Evolutionary conservation across 495 filamentous ascomycete species (phyloP).

Genomic region (Hyaloscypha finlandica): DNA sequence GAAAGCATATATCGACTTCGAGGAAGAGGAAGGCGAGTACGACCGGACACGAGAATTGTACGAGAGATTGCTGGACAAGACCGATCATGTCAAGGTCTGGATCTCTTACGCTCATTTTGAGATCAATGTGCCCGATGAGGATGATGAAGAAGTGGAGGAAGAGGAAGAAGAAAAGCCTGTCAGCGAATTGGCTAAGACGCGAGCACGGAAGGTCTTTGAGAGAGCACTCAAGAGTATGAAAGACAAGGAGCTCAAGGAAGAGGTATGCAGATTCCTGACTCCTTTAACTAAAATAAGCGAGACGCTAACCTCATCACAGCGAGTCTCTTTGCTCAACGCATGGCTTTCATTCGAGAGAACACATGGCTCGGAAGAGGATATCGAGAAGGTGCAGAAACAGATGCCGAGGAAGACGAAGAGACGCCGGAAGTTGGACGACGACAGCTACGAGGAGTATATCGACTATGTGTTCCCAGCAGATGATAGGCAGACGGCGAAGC

Average conservation of each 20-base stretch:
- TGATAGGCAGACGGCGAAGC: slow-evolving; percentile 81
- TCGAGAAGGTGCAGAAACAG: slow-evolving; percentile 81
- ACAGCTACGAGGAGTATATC: slow-evolving; percentile 95
- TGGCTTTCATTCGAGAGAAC: slow-evolving; percentile 90
- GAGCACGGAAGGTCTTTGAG: slow-evolving; percentile 82
- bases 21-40: slow-evolving; percentile 90
- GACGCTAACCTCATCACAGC: slow-evolving; percentile 45
- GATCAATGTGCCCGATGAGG: slow-evolving; percentile 78
- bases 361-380: slow-evolving; percentile 75
- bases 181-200: slow-evolving; percentile 78
- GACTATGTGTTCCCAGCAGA: slow-evolving; percentile 98
- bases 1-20: slow-evolving; percentile 98
- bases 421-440: slow-evolving; percentile 90
- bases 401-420: slow-evolving; percentile 96
- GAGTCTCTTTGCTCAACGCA: slow-evolving; percentile 83
- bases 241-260: slow-evolving; percentile 90
- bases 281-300: slow-evolving; percentile 16
- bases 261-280: slow-evolving; percentile 48
- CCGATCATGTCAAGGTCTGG: slow-evolving; percentile 98
- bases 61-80: slow-evolving; percentile 88
- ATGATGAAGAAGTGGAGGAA: slow-evolving; percentile 59
- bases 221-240: slow-evolving; percentile 88
- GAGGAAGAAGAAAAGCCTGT: slow-evolving; percentile 65
- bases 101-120: slow-evolving; percentile 96
- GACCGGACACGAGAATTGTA: slow-evolving; percentile 80